Evolutionary conservation across 2,329 filamentous ascomycete genomes (phyloP).

Genomic region (Hypoxylon sp.): DNA sequence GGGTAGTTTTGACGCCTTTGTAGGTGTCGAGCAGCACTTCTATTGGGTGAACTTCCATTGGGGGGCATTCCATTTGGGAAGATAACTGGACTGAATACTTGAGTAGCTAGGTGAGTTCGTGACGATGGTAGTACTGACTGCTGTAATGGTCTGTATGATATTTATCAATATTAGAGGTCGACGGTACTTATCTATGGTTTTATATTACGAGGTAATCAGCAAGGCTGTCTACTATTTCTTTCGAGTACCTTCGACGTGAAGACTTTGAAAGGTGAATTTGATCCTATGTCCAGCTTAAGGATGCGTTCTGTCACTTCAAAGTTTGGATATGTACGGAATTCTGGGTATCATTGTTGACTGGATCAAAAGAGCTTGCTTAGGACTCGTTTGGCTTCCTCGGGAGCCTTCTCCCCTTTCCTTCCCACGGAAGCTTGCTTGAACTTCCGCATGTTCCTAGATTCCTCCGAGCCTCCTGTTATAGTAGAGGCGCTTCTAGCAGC

Average conservation of each 20-base stretch:
- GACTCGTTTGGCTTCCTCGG: constrained; percentile 52
- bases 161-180: neutral
- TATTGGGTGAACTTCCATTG: neutral
- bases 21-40: neutral
- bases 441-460: constrained; percentile 43
- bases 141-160: neutral
- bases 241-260: neutral
- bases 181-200: neutral
- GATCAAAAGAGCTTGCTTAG: constrained; percentile 53
- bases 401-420: constrained; percentile 50
- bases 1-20: neutral
- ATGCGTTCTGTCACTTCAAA: constrained; percentile 6
- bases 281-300: neutral
- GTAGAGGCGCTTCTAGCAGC: constrained; percentile 17
- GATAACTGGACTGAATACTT: neutral
- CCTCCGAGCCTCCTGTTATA: constrained; percentile 7
- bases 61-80: neutral
- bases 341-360: constrained; percentile 50
- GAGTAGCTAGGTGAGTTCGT: neutral
- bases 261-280: neutral
- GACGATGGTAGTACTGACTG: neutral
- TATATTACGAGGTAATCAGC: neutral
- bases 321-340: neutral
- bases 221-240: neutral
- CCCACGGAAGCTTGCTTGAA: constrained; percentile 53